Base-by-base conservation (phyloP, 164 flowering plant species). In the Aristolochia californica region DNA sequence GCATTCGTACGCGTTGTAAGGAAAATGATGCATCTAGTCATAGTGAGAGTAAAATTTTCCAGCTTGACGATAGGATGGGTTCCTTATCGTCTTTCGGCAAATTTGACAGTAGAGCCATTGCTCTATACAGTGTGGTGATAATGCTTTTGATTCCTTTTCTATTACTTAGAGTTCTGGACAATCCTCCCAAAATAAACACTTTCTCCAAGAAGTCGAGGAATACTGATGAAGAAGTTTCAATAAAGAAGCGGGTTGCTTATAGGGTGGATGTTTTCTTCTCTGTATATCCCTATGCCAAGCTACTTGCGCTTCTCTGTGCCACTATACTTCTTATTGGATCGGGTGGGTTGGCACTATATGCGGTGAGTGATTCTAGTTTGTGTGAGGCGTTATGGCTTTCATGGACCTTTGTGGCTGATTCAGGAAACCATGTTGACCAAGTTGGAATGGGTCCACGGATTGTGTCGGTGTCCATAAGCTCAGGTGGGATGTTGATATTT, bases 401-500 rank as follows among this genome's bases (percentile, higher is more conserved):
- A 13, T 91, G 97, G 97, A 78, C 89, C 45, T 87, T 85, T 69
- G 84, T 91, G 8, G 97, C 91, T 14, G 96, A 87, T 64, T 85
- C 97, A 0, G 97, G 97, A 68, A 91, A 82, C 72, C 96, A 91
- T 81, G 94, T 94, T 24, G 91, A 91, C 56, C 76, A 75, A 56
- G 83, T 76, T 61, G 97, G 97, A 60, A 72, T 61, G 59, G 91
- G 91, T 45, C 88, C 87, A 18, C 77, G 97, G 68, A 75, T 87
- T 56, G 96, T 88, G 40, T 91, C 96, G 43, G 91, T 91, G 54
- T 80, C 89, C 45, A 84, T 91, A 28, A 91, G 84, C 69, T 69
- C 91, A 14, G 97, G 94, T 48, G 97, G 97, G 63, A 91, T 91
- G 97, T 75, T 91, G 58, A 88, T 87, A 63, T 91, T 91, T 79